Conservation (phyloP, 1,139 yeast genomes). For the Tardiomyces depauwii region DNA sequence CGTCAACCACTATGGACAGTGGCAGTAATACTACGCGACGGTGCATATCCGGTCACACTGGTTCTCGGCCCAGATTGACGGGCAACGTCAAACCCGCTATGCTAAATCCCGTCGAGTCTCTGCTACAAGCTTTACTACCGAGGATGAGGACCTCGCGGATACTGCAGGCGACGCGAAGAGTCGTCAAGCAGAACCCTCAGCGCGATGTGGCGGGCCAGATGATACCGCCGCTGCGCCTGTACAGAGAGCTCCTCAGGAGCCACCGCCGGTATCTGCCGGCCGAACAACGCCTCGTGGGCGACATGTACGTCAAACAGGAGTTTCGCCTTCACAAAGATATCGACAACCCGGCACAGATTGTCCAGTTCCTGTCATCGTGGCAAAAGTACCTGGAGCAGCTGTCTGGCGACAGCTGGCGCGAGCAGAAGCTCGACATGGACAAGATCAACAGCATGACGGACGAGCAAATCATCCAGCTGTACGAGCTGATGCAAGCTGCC, state of each 20-base stretch:
- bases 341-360: slow-evolving; percentile 87
- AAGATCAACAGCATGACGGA: slow-evolving; percentile 78
- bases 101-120: too few species aligned
- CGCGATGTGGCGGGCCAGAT: slow-evolving; percentile 21
- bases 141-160: not conserved
- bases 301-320: slow-evolving; percentile 79
- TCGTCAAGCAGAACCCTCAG: not conserved
- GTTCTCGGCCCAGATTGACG: too few species aligned
- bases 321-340: slow-evolving; percentile 73
- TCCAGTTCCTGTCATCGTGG: slow-evolving; percentile 91
- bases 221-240: slow-evolving; percentile 71
- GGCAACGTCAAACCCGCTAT: too few species aligned
- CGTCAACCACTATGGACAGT: too few species aligned
- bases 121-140: too few species aligned
- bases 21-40: too few species aligned
- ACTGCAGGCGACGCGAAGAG: not conserved
- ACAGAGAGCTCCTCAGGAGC: slow-evolving; percentile 68
- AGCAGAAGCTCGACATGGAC: slow-evolving; percentile 50
- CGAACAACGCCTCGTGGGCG: slow-evolving; percentile 71
- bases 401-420: slow-evolving; percentile 69
- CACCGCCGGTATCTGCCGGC: slow-evolving; percentile 54
- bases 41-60: too few species aligned
- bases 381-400: slow-evolving; percentile 67
- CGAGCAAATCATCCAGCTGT: slow-evolving; percentile 81
- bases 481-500: slow-evolving; percentile 62